Percentiles rank a stretch among this genome's conserved stretches.
These are phyloP conservation scores for Delitschia confertaspora DNA, from an alignment of 495 filamentous ascomycete genomes.

Conservation along the genomic window DNA sequence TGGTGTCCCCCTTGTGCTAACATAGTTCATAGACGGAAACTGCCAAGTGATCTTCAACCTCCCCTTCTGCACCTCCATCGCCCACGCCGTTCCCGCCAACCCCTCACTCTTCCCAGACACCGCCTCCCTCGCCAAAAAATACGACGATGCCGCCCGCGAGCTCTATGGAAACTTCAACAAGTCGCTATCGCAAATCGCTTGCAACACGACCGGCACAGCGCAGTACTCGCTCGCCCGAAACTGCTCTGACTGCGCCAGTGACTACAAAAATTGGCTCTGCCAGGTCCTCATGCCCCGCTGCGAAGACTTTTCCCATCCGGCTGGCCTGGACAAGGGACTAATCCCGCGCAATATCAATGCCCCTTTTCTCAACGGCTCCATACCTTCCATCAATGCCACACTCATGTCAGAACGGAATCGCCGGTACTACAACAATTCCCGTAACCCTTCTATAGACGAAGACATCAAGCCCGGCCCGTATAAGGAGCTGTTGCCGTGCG, in stretches of 20 bases:
- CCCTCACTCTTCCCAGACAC: conserved; percentile 40
- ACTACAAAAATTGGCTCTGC: conserved; percentile 93
- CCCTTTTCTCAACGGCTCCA: conserved; percentile 56
- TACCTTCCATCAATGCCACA: conserved; percentile 18
- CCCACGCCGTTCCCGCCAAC: conserved; percentile 84
- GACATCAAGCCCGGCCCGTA: conserved; percentile 76
- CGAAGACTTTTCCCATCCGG: conserved; percentile 59
- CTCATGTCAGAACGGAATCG: conserved; percentile 2
- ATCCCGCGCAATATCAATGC: conserved; percentile 60
- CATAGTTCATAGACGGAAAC: conserved; percentile 44
- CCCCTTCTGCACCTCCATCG: conserved; percentile 71
- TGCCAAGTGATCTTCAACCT: conserved; percentile 81
- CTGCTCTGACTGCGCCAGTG: conserved; percentile 65
- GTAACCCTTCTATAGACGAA: conserved; percentile 64
- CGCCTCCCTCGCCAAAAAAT: conserved; percentile 50
- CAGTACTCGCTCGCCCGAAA: conserved; percentile 71
- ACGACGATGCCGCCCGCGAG: conserved; percentile 45
- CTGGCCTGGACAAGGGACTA: conserved; percentile 38
- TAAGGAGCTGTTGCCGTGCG: conserved; percentile 82
- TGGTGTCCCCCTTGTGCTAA: conserved; percentile 16
- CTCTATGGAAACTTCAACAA: conserved; percentile 60
- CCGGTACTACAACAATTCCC: conserved; percentile 24
- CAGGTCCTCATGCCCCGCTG: conserved; percentile 86
- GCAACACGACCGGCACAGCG: conserved; percentile 58
- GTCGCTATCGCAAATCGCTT: conserved; percentile 74